Evolutionary conservation across 371 early-diverging fungal genomes (phyloP).

Genomic region (Neoconidiobolus thromboides): DNA sequence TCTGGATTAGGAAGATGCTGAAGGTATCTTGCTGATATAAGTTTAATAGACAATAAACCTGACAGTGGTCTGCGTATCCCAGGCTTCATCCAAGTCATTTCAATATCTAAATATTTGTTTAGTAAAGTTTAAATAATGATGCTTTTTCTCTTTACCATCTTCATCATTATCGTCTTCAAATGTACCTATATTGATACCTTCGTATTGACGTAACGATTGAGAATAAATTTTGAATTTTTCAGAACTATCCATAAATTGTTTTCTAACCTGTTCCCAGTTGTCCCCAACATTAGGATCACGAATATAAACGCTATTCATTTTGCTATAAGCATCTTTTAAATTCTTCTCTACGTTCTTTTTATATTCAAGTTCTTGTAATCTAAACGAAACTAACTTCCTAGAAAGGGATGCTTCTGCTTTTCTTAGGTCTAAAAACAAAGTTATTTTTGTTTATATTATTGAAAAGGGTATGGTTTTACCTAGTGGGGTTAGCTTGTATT

Average conservation of each 20-base stretch:
- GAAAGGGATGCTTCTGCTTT: background rate
- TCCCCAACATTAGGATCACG: conserved; percentile 1
- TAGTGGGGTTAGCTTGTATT: background rate
- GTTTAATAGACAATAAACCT: conserved; percentile 44
- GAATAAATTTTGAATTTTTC: conserved; percentile 5
- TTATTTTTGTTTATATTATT: background rate
- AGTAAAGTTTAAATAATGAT: background rate
- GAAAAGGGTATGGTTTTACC: background rate
- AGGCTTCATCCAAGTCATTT: conserved; percentile 16
- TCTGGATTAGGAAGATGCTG: conserved; percentile 43
- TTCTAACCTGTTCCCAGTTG: conserved; percentile 1
- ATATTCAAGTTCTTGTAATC: background rate
- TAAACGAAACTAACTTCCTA: background rate
- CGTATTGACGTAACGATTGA: background rate
- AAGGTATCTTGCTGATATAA: conserved; percentile 40
- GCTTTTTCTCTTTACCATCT: background rate
- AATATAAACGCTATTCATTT: background rate
- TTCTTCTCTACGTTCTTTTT: conserved; percentile 3
- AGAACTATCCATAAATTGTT: background rate
- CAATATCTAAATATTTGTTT: background rate
- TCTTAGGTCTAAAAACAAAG: background rate
- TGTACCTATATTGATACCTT: background rate
- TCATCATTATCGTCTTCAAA: too few species aligned
- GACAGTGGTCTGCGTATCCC: conserved; percentile 50
- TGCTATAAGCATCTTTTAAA: background rate